Percentiles rank a stretch among this genome's conserved stretches.
These are phyloP conservation scores for Ceratocystis papillata DNA, from an alignment of 2,329 filamentous ascomycete species.

Conservation along the genomic window DNA sequence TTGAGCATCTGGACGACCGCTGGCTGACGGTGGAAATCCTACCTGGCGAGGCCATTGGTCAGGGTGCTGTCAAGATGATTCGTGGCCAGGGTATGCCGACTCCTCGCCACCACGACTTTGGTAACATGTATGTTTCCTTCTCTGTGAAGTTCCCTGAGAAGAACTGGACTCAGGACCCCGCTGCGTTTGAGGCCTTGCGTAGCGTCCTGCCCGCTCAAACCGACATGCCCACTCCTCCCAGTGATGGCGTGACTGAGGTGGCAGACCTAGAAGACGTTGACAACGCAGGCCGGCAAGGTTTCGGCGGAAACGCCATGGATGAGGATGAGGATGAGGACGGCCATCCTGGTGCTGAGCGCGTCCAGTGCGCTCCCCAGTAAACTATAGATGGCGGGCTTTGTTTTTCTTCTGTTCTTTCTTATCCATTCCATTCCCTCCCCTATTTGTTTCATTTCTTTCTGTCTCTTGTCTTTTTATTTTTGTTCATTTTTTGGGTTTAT, in stretches of 20 bases:
- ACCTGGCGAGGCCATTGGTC: constrained; percentile 87
- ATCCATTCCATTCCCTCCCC: background rate
- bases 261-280: constrained; percentile 81
- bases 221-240: constrained; percentile 55
- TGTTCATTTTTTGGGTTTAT: constrained; percentile 16
- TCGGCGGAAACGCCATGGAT: constrained; percentile 52
- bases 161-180: constrained; percentile 53
- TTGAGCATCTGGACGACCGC: constrained; percentile 94
- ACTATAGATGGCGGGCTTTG: constrained; percentile 24
- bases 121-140: constrained; percentile 96
- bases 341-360: constrained; percentile 62
- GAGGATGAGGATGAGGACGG: constrained; percentile 65
- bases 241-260: constrained; percentile 83
- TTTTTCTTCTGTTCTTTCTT: background rate
- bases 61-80: constrained; percentile 88
- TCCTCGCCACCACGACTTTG: constrained; percentile 83
- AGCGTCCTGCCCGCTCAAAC: constrained; percentile 65
- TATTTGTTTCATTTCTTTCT: background rate
- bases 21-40: constrained; percentile 91
- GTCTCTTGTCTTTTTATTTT: background rate
- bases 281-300: constrained; percentile 53
- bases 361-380: constrained; percentile 84
- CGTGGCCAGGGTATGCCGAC: constrained; percentile 97
- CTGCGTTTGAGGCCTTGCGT: constrained; percentile 69
- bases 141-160: constrained; percentile 91